Percentiles rank a stretch among this genome's conserved stretches.
phyloP scores from a whole-genome alignment of 495 filamentous ascomycete species.

The Penicillium flavigenum region DNA sequence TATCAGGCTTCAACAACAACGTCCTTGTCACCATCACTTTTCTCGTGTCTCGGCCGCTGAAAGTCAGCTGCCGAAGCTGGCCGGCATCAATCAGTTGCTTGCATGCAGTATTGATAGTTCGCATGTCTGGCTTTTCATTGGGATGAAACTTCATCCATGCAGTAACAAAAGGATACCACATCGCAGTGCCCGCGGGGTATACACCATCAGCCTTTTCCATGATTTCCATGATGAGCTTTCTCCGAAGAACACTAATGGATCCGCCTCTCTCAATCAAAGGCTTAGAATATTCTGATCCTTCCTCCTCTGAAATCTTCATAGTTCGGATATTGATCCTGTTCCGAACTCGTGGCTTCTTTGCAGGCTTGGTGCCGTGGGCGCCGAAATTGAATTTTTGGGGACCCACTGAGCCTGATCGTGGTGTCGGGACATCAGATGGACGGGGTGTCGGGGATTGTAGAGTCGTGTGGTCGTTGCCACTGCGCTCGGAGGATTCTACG shows the following conservation, averaged over 20 bases:
- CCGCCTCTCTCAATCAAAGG: constrained; percentile 37
- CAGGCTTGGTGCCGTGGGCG: background rate
- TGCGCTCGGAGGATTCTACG: background rate
- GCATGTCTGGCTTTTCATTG: constrained; percentile 49
- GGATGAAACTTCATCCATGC: constrained; percentile 56
- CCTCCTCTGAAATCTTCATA: background rate
- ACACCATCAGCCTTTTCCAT: constrained; percentile 67
- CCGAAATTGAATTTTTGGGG: background rate
- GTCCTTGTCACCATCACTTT: constrained; percentile 56
- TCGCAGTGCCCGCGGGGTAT: constrained; percentile 69
- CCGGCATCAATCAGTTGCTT: constrained; percentile 60
- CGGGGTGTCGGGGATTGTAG: background rate
- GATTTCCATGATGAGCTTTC: constrained; percentile 67
- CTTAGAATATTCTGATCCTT: background rate
- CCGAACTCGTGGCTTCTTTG: background rate
- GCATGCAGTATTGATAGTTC: constrained; percentile 54
- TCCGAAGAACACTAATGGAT: constrained; percentile 48
- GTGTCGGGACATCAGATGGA: background rate
- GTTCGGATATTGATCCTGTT: background rate
- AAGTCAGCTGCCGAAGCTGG: constrained; percentile 58
- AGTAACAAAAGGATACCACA: constrained; percentile 68
- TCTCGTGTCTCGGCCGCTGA: constrained; percentile 57
- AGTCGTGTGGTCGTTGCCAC: background rate
- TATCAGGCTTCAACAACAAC: constrained; percentile 50
- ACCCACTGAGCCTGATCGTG: background rate